Base-by-base conservation (phyloP, 2,329 filamentous ascomycete genomes). In the Xylaria hypoxylon region DNA sequence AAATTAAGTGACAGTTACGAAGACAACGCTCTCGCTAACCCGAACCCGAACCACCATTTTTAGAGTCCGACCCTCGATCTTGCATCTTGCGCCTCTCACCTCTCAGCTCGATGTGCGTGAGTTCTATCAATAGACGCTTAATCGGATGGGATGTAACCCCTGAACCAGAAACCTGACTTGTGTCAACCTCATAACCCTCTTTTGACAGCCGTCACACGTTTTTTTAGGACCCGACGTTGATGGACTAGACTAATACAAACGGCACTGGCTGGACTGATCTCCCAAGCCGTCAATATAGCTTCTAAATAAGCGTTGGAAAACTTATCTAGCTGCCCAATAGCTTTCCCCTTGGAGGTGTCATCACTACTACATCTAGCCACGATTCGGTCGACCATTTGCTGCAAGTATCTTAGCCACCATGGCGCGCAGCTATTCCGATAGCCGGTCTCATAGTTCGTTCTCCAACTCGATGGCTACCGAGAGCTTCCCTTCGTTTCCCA, bases 391-490 rank as follows among this genome's bases (percentile, higher is more conserved):
- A 15, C 35, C 13, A 15, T 38, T 38, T 17, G 15, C 47, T 51
- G 6, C 26, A n/a, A 55, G 26, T 33, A 22, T 5, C 22, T 35
- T 22, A 35, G n/a, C 42, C 26, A 64, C 28, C 44, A 75, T 75
- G 72, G 68, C 72, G 31, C 61, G 42, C 11, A 19, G 33, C 53
- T 62, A 42, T 26, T 56, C 65, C 28, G 38, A 44, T 19, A 40
- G 31, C 50, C 50, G 42, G 24, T 59, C 65, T 26, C 38, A 35
- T 15, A 40, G 38, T 40, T 62, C 58, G 5, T 73, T 72, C 19
- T 72, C 67, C 19, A 61, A 68, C 33, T 72, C 70, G 33, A 68
- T 70, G 48, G 59, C 67, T 22, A 71, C 68, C 22, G 71, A 76
- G 59, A 63, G 58, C 19, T 74, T 72, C 45, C 71, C 74, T 24